phyloP scores from a whole-genome alignment of 2,329 filamentous ascomycete genomes.

The Colletotrichum gloeosporioides region DNA sequence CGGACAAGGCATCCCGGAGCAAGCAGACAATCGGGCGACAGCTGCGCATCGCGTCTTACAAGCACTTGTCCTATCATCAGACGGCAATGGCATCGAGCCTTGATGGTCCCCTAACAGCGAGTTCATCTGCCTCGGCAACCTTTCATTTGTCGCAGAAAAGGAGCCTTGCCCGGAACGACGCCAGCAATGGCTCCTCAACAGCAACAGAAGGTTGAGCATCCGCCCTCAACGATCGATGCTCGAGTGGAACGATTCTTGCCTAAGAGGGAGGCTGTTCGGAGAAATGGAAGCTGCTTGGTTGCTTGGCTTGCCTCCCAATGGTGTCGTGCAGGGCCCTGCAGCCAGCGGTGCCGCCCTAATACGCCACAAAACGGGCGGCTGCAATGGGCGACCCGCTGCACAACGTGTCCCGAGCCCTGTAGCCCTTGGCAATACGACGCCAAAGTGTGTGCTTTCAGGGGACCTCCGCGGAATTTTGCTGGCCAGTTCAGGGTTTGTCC shows the following conservation, averaged over 20 bases:
- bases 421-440: slow-evolving; percentile 3
- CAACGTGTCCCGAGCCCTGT: slow-evolving; percentile 13
- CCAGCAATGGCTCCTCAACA: background rate
- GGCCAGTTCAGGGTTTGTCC: background rate
- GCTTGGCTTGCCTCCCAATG: background rate
- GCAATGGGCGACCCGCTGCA: background rate
- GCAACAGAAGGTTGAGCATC: slow-evolving; percentile 4
- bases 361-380: background rate
- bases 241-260: slow-evolving; percentile 10
- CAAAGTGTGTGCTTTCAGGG: background rate
- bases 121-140: background rate
- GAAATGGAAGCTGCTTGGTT: slow-evolving; percentile 17
- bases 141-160: background rate
- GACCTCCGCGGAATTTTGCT: background rate
- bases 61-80: background rate
- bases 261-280: background rate
- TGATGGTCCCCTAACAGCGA: background rate
- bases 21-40: background rate
- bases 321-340: slow-evolving; percentile 1
- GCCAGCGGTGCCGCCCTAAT: background rate
- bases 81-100: background rate
- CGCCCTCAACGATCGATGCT: background rate
- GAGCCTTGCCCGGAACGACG: background rate
- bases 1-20: background rate
- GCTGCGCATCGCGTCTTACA: background rate